Evolutionary conservation across 257 asterid genomes (phyloP), one percentile per base, ranked within the genome.

Genomic region (Coffea canephora): DNA sequence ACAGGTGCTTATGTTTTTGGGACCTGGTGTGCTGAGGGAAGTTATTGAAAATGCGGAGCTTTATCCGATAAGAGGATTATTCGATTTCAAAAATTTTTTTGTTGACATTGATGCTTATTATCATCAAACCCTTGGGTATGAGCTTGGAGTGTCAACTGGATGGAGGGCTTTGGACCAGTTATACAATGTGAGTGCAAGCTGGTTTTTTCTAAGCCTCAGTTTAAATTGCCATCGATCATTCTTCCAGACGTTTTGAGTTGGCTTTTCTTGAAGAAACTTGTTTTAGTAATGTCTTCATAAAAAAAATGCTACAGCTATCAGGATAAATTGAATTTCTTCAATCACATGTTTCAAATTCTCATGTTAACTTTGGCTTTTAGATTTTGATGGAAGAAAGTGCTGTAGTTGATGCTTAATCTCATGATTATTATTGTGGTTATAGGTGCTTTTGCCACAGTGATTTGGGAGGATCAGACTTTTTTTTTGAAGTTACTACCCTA

Each of bases 91-190:
- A 84, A 91, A 96, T 83, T 96, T 84, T 79, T 88, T 85, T 82
- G 73, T 61, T 43, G 99, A 96, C 87, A 92, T 96, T 78, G 86
- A 94, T 85, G 92, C 89, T 62, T 96, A 96, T 85, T 96, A 94
- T 87, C 86, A 96, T 76, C 97, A 92, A 76, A 85, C 95, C 15
- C 90, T 89, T 83, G 96, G 97, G 82, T 88, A 81, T 75, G 95
- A 92, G 85, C 94, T 91, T 78, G 99, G 99, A 70, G 97, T 89
- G 83, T 83, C 99, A 71, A 96, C 99, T 85, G 99, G 99, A 84
- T 96, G 99, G 99, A 94, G 57, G 86, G 86, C 86, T 76, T 91
- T 96, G 85, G 85, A 94, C 82, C 89, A 79, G 27, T 85, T 96
- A 48, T 96, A 96, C 80, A 96, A 94, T 83, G 99, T 92, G 86